Evolutionary conservation across 1,284 basidiomycete genomes (phyloP).

Genomic region (Cronartium quercuum): DNA sequence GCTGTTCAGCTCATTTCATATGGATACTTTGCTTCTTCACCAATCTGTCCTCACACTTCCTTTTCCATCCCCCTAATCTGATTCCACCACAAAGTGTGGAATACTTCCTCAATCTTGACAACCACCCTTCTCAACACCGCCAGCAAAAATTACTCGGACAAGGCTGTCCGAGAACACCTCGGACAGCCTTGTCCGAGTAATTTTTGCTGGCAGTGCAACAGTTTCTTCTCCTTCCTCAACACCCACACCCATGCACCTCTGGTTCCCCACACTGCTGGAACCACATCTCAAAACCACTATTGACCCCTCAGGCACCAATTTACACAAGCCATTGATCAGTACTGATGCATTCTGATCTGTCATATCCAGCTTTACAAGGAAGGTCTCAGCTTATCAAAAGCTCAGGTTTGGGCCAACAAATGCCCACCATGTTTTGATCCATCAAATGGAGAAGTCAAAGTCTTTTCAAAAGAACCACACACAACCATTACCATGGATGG

Average conservation of each 20-base stretch:
- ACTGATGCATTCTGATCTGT: background rate
- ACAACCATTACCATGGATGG: background rate
- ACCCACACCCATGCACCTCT: background rate
- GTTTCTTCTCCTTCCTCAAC: background rate
- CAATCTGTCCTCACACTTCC: background rate
- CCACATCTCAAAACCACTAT: background rate
- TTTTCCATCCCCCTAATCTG: conserved; percentile 12
- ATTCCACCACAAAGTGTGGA: conserved; percentile 4
- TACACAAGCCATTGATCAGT: background rate
- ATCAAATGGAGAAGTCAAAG: background rate
- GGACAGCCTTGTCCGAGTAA: no score
- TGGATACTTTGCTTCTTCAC: background rate
- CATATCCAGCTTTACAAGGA: background rate
- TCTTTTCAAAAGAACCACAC: background rate
- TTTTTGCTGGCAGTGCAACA: background rate
- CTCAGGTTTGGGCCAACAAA: background rate
- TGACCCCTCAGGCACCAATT: background rate
- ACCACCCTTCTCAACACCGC: no score
- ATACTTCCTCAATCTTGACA: background rate
- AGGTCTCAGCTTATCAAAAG: background rate
- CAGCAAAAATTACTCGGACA: no score
- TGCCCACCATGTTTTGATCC: conserved; percentile 11
- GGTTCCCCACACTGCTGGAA: no score
- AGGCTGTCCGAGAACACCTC: no score
- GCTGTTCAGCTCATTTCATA: background rate